A percentile compares a stretch with the other conserved stretches of the same genome.
phyloP scores from a whole-genome alignment of 2,329 filamentous ascomycete genomes.

The Zasmidium cellare region DNA sequence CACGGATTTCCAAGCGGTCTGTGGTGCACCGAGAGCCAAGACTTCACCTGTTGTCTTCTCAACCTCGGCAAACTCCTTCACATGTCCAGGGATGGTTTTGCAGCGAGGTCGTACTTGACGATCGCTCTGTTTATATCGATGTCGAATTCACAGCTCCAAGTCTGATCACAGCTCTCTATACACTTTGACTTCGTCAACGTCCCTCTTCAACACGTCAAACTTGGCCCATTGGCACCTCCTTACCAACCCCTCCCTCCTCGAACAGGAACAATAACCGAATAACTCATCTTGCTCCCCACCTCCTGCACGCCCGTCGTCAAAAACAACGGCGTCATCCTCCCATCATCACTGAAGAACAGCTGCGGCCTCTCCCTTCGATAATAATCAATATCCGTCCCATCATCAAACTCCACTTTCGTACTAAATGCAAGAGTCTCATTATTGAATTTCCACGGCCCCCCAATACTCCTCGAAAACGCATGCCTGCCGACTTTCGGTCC shows the following conservation, averaged over 20 bases:
- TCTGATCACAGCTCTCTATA: too few relatives aligned
- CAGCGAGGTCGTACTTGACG: too few relatives aligned
- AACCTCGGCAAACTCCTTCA: too few relatives aligned
- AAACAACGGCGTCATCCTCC: constrained; percentile 1
- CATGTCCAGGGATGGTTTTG: too few relatives aligned
- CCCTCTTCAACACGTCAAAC: too few relatives aligned
- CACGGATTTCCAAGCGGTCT: too few relatives aligned
- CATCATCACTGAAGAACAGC: constrained; percentile 2
- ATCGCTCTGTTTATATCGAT: too few relatives aligned
- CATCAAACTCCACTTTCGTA: constrained; percentile 3
- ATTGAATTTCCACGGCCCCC: constrained; percentile 7
- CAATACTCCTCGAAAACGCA: constrained; percentile 4
- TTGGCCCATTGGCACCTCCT: too few relatives aligned
- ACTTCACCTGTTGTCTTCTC: too few relatives aligned
- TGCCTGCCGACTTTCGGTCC: constrained; percentile 6
- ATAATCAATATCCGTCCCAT: neutral
- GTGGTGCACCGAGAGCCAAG: too few relatives aligned
- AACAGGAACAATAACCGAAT: constrained; percentile 2
- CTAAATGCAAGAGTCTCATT: constrained; percentile 1
- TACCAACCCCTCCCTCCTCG: neutral
- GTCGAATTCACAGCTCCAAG: too few relatives aligned
- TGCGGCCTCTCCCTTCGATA: constrained; percentile 8
- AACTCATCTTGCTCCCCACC: constrained; percentile 2
- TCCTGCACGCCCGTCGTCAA: constrained; percentile 4
- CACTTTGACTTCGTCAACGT: too few relatives aligned